Evolutionary conservation across 306 rosid genomes (phyloP), one percentile per base, ranked within the genome.

Genomic region (Boehmeria nivea): DNA sequence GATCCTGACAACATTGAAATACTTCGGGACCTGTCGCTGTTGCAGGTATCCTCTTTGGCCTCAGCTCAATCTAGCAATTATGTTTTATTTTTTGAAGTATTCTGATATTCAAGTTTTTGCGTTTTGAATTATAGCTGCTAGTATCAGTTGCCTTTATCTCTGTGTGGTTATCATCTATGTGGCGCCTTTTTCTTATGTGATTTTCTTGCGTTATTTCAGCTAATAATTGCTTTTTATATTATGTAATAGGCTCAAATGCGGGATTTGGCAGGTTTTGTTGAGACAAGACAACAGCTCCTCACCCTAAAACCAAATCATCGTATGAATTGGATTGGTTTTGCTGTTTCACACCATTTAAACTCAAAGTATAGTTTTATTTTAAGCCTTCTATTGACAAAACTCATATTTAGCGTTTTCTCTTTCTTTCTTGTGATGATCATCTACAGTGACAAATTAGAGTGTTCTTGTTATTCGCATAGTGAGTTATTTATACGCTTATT

Each of bases 311-410:
- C 99, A 64, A 91, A 87, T 66, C 99, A 91, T 73, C 99, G 99
- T 75, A 87, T 87, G 99, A 91, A 91, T 71, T 91, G 99, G 99
- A 91, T 91, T 69, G 99, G 96, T 26, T 91, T 91, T 83, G 74
- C 95, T 49, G 96, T 87, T 73, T 65, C 99, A 44, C 95, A 91
- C 66, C 96, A 91, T 72, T 77, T 91, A 82, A 87, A 91, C 72
- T 72, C 87, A 42, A 79, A 84, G 99, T 91, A 91, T 53, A 76
- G 15, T 66, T 34, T 50, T 51, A 17, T 66, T 34, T 50, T 51
- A 12, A 59, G 67, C 54, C 24, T 59, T 38, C 56, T 39, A 44
- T 24, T 66, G 46, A 48, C 23, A 12, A 14, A 36, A 50, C 31
- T 44, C 34, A n/a, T 62, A 36, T 26, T 43, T 23, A 52, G 1